phyloP scores from a whole-genome alignment of 2,329 filamentous ascomycete genomes.

The Beauveria bassiana region DNA sequence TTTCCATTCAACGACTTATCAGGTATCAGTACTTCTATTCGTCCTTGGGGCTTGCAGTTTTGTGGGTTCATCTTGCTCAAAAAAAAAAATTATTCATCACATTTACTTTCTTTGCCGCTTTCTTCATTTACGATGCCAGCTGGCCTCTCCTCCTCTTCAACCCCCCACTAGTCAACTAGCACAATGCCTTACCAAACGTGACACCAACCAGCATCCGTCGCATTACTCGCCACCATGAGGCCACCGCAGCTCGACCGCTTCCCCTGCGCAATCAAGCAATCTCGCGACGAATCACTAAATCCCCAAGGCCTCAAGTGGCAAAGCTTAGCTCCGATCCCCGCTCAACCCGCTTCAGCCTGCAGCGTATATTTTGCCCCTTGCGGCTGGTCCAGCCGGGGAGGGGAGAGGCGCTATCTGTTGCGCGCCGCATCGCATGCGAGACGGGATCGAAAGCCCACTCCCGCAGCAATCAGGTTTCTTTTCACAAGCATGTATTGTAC shows the following conservation, averaged over 20 bases:
- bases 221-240: conserved; percentile 4
- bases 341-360: neutral
- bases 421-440: neutral
- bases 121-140: too few species aligned
- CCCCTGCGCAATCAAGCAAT: neutral
- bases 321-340: neutral
- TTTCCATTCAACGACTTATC: too few species aligned
- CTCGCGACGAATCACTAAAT: neutral
- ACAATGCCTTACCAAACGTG: neutral
- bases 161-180: neutral
- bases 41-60: too few species aligned
- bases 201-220: neutral
- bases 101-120: too few species aligned
- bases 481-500: too few species aligned
- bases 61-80: too few species aligned
- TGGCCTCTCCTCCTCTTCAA: too few species aligned
- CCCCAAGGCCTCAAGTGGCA: neutral
- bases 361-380: neutral
- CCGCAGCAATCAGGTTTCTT: neutral
- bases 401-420: neutral
- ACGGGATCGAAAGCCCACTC: neutral
- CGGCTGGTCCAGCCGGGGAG: neutral
- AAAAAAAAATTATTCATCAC: too few species aligned
- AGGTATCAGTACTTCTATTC: too few species aligned
- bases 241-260: neutral